phyloP scores from a whole-genome alignment of 192 early-diverging fungal species.

The Powellomyces hirtus region DNA sequence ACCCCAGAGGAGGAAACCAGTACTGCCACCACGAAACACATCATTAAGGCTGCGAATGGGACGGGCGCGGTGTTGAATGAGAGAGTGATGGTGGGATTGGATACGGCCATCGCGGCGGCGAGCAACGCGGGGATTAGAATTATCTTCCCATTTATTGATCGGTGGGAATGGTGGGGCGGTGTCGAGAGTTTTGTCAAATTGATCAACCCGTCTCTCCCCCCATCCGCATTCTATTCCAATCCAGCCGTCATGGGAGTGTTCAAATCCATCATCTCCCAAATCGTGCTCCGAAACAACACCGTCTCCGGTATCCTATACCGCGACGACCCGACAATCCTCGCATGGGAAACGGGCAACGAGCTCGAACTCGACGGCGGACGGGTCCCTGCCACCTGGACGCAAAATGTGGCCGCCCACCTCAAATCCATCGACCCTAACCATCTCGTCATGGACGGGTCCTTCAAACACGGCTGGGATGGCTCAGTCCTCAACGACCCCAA shows the following conservation, averaged over 20 bases:
- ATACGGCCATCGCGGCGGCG: slow-evolving; percentile 36
- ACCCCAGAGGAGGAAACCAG: background rate
- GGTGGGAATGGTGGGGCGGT: slow-evolving; percentile 47
- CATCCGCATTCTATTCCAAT: slow-evolving; percentile 33
- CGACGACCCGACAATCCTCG: slow-evolving; percentile 40
- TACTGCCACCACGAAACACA: slow-evolving; percentile 1
- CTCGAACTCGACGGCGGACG: slow-evolving; percentile 14
- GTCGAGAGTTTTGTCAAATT: slow-evolving; percentile 21
- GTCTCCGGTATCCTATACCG: slow-evolving; percentile 31
- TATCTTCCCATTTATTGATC: slow-evolving; percentile 45
- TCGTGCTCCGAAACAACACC: slow-evolving; percentile 35
- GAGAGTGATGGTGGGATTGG: slow-evolving; percentile 32
- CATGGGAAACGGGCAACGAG: slow-evolving; percentile 49
- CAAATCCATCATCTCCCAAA: slow-evolving; percentile 20
- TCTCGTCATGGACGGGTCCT: slow-evolving; percentile 43
- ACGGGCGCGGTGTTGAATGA: slow-evolving; percentile 18
- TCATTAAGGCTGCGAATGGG: background rate
- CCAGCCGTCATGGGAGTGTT: slow-evolving; percentile 19
- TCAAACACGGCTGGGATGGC: slow-evolving; percentile 30
- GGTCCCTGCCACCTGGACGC: slow-evolving; percentile 38
- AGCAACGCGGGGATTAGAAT: slow-evolving; percentile 25
- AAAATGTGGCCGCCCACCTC: slow-evolving; percentile 20
- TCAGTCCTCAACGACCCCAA: slow-evolving; percentile 18
- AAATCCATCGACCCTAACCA: slow-evolving; percentile 27
- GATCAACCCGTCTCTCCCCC: background rate